Evolutionary conservation across 352 stramenopile species (phyloP).

Genomic region (Phytopythium montanum): DNA sequence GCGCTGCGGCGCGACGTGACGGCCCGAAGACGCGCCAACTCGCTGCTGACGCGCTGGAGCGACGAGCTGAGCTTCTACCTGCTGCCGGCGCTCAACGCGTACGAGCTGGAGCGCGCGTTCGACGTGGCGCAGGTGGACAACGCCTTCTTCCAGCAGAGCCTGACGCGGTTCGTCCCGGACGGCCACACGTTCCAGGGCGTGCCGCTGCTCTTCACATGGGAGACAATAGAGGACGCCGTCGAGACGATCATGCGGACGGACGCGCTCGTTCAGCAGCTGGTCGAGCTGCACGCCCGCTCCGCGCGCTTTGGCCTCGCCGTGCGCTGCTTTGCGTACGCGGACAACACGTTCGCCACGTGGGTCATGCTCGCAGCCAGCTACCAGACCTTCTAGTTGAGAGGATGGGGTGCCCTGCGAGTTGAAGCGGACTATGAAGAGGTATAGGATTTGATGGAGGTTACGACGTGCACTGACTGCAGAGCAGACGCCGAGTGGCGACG

Average conservation of each 20-base stretch:
- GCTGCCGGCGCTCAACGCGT: constrained; percentile 80
- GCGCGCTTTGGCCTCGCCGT: constrained; percentile 73
- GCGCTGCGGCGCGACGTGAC: constrained; percentile 37
- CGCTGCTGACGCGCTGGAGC: constrained; percentile 70
- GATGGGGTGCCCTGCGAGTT: not conserved
- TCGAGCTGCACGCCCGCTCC: constrained; percentile 52
- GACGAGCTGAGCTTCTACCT: constrained; percentile 75
- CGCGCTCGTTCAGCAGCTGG: constrained; percentile 47
- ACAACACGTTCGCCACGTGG: constrained; percentile 67
- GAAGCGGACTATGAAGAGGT: not conserved
- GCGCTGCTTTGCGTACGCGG: constrained; percentile 74
- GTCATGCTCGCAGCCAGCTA: constrained; percentile 84
- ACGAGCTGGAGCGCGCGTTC: constrained; percentile 82
- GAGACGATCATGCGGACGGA: constrained; percentile 32
- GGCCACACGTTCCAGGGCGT: constrained; percentile 88
- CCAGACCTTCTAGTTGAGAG: constrained; percentile 17
- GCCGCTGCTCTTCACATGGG: constrained; percentile 51
- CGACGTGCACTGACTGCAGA: not conserved
- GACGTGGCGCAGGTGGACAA: constrained; percentile 64
- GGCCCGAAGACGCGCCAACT: constrained; percentile 33
- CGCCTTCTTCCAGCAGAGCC: constrained; percentile 77
- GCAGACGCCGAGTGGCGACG: not conserved
- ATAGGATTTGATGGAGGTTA: not conserved
- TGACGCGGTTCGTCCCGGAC: constrained; percentile 72
- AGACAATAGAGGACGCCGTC: constrained; percentile 31